Base-by-base conservation (phyloP, 768 basidiomycete species). In the Agrocybe pediades region DNA sequence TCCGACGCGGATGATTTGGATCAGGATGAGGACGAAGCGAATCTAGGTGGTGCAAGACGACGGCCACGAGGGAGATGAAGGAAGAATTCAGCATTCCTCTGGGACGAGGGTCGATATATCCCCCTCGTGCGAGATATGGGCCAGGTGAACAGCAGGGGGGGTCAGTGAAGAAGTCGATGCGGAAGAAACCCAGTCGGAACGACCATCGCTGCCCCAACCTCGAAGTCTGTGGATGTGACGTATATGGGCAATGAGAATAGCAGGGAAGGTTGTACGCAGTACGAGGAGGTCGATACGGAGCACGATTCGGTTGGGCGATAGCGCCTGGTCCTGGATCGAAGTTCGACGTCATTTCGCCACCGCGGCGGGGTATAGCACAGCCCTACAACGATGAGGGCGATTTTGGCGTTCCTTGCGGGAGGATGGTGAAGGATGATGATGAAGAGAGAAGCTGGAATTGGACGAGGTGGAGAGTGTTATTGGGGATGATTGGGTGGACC, bases 1-100 rank as follows among this genome's bases (percentile, higher is more conserved):
- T 94, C 91, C 7, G 93, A 90, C 51, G 83, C 85, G 27, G 82
- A 88, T 57, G 87, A 87, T 44, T 68, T 84, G 58, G 83, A 84
- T 46, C 62, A 71, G 45, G 80, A 81, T 13, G 80, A 79, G 24
- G 75, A 75, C 21, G 72, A 64, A 66, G 6, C 68, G 61, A 2
- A 68, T 65, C 9, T 70, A 68, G 0, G 59, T 58, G 30, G 48
- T n/a, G n/a, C n/a, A n/a, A n/a, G n/a, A n/a, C n/a, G n/a, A n/a
- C n/a, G n/a, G n/a, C n/a, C n/a, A 53, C 2, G 62, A 60, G 11
- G 56, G 44, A 2, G 73, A 72, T 3, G 68, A 73, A 20, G 74
- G 65, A 6, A 78, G 79, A 6, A 70, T 65, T 21, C 81, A 83
- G 47, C 78, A 80, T 41, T 76, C 73, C 63, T 84, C 79, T 45